phyloP scores from a whole-genome alignment of 1,284 basidiomycete genomes.

The Inonotus obliquus region DNA sequence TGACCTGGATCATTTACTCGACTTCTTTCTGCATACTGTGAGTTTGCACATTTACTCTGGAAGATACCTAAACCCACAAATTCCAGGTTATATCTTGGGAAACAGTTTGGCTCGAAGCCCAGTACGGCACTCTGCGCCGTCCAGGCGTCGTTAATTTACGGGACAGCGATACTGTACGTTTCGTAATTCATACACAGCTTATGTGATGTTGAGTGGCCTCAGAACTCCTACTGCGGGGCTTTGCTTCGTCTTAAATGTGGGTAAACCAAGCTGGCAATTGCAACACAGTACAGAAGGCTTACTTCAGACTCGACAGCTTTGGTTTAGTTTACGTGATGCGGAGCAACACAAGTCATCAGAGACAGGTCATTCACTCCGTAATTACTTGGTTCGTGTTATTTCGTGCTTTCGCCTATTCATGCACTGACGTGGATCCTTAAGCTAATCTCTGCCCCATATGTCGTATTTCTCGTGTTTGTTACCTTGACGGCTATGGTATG shows the following conservation, averaged over 20 bases:
- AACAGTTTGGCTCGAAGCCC: constrained; percentile 11
- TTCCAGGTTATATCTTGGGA: constrained; percentile 8
- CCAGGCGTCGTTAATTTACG: constrained; percentile 14
- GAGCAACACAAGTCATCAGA: too few relatives aligned
- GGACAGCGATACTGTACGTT: constrained; percentile 12
- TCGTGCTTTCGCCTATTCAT: background rate
- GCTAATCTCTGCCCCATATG: constrained; percentile 11
- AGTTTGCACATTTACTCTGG: background rate
- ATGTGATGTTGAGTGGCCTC: background rate
- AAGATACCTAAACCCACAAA: background rate
- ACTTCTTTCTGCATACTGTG: constrained; percentile 9
- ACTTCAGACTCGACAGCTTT: too few relatives aligned
- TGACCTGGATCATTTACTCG: constrained; percentile 2
- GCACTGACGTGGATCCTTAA: background rate
- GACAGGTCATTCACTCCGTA: background rate
- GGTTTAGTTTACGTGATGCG: constrained; percentile 2
- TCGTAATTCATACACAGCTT: background rate
- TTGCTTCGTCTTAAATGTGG: constrained; percentile 10
- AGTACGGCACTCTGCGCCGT: background rate
- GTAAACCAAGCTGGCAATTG: background rate
- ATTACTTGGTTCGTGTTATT: background rate
- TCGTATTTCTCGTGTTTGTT: constrained; percentile 1
- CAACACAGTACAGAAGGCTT: too few relatives aligned
- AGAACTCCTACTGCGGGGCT: constrained; percentile 14
- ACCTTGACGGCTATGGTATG: constrained; percentile 6